phyloP scores from a whole-genome alignment of 306 rosid genomes.

The Lathyrus tuberosus region DNA sequence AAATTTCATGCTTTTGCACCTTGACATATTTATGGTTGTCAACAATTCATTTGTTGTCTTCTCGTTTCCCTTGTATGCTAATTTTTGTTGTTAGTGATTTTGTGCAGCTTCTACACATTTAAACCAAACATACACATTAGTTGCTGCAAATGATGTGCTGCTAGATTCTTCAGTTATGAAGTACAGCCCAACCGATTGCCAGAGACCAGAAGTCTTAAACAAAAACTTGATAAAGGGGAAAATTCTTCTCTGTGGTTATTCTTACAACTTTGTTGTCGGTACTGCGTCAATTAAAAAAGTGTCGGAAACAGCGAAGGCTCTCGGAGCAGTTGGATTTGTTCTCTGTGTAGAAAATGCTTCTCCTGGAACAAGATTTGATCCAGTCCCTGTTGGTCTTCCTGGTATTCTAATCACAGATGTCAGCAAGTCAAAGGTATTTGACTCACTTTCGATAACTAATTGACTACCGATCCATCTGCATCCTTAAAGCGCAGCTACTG shows the following conservation, averaged over 20 bases:
- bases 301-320: conserved; percentile 86
- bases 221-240: conserved; percentile 86
- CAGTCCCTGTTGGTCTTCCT: conserved; percentile 88
- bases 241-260: conserved; percentile 97
- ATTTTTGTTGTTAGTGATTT: conserved; percentile 25
- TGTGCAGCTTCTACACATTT: conserved; percentile 79
- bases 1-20: conserved; percentile 30
- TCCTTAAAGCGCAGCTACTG: too few relatives aligned
- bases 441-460: conserved; percentile 28
- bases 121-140: conserved; percentile 77
- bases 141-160: conserved; percentile 87
- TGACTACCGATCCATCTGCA: too few relatives aligned
- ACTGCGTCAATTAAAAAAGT: conserved; percentile 87
- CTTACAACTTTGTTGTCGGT: conserved; percentile 86
- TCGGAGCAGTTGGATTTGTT: conserved; percentile 98
- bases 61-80: conserved; percentile 33
- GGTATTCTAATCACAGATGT: conserved; percentile 87
- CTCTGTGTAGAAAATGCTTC: conserved; percentile 90
- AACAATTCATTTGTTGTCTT: conserved; percentile 17
- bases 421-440: conserved; percentile 78
- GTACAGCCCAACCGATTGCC: conserved; percentile 91
- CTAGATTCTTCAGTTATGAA: conserved; percentile 84
- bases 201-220: conserved; percentile 85
- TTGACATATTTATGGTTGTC: neutral
- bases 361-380: conserved; percentile 92